phyloP scores from a whole-genome alignment of 2,329 filamentous ascomycete species.

The Colletotrichum lentis region DNA sequence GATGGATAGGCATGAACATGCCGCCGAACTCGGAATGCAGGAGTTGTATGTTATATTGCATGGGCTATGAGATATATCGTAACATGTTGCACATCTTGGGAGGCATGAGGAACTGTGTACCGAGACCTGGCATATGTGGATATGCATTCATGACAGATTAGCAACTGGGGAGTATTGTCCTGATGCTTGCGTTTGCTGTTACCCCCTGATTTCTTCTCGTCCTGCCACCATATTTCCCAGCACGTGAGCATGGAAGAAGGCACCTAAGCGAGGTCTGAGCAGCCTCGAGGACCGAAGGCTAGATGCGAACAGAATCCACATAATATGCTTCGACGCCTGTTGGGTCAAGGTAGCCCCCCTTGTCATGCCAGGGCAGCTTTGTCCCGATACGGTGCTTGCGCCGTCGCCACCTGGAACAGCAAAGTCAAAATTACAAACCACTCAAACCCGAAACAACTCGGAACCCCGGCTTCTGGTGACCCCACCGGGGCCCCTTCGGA shows the following conservation, averaged over 20 bases:
- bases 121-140: neutral
- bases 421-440: slow-evolving; percentile 18
- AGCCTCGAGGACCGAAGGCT: neutral
- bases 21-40: too few relatives aligned
- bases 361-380: too few relatives aligned
- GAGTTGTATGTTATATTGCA: too few relatives aligned
- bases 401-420: neutral
- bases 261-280: neutral
- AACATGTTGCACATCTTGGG: too few relatives aligned
- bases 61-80: too few relatives aligned
- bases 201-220: neutral
- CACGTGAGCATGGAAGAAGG: neutral
- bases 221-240: neutral
- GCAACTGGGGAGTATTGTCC: neutral
- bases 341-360: too few relatives aligned
- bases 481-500: slow-evolving; percentile 9
- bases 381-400: neutral
- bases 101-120: neutral
- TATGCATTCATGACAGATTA: neutral
- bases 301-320: neutral
- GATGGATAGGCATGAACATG: too few relatives aligned
- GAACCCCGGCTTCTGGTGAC: slow-evolving; percentile 7
- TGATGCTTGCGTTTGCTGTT: too few relatives aligned
- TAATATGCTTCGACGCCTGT: neutral
- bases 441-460: slow-evolving; percentile 30